Percentiles rank a stretch among this genome's conserved stretches.
These are phyloP conservation scores for Rhizophagus sp. DNA, from an alignment of 192 early-diverging fungal species.

Conservation along the genomic window DNA sequence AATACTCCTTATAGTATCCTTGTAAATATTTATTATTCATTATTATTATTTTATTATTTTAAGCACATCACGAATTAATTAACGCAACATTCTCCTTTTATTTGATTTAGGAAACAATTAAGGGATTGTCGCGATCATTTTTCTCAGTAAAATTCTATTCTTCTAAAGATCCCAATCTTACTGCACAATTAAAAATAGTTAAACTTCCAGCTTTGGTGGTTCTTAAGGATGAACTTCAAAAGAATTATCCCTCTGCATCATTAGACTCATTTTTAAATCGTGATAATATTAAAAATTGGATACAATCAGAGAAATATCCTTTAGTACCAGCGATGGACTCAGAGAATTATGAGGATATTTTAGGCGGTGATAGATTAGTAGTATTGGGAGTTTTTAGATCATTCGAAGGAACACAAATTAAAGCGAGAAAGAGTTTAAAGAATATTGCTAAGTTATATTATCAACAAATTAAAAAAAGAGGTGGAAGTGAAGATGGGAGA, in stretches of 20 bases:
- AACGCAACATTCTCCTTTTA: not conserved
- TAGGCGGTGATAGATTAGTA: slow-evolving; percentile 64
- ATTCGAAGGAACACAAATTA: slow-evolving; percentile 20
- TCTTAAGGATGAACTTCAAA: slow-evolving; percentile 59
- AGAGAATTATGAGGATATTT: slow-evolving; percentile 67
- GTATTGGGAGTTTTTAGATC: slow-evolving; percentile 67
- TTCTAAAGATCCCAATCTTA: slow-evolving; percentile 33
- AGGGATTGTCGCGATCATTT: slow-evolving; percentile 30
- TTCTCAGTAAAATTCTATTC: slow-evolving; percentile 38
- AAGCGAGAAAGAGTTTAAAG: slow-evolving; percentile 29
- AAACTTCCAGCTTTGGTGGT: slow-evolving; percentile 54
- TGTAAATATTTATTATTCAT: slow-evolving; percentile 6
- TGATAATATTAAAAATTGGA: slow-evolving; percentile 57
- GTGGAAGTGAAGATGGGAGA: slow-evolving; percentile 12
- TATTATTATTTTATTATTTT: not conserved
- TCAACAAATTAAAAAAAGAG: slow-evolving; percentile 28
- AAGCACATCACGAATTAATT: too few species aligned
- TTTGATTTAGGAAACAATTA: slow-evolving; percentile 21
- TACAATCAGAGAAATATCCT: slow-evolving; percentile 65
- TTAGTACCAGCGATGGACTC: slow-evolving; percentile 64
- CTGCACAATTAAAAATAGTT: slow-evolving; percentile 28
- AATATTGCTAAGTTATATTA: slow-evolving; percentile 38
- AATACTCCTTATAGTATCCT: slow-evolving; percentile 44
- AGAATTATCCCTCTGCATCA: slow-evolving; percentile 30
- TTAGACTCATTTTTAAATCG: slow-evolving; percentile 32